Conservation (phyloP, 2,329 filamentous ascomycete species). For the Paecilomyces dactylethromorphus region DNA sequence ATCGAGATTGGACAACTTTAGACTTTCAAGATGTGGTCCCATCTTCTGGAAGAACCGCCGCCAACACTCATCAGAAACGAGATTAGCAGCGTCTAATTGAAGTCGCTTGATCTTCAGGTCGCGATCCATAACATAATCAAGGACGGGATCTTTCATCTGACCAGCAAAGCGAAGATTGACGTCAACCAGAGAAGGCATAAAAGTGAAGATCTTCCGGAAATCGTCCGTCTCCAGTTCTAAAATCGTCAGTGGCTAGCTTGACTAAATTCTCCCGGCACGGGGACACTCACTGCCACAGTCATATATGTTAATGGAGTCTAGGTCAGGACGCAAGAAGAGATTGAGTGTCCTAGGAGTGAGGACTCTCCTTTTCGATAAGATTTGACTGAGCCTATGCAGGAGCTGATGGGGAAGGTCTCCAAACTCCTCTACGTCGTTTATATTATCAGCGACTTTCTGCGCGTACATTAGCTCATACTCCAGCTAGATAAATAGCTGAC, state of each 20-base stretch:
- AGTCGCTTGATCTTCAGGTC: conserved; percentile 63
- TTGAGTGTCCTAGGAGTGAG: conserved; percentile 43
- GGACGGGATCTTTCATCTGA: conserved; percentile 78
- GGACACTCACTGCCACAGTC: conserved; percentile 50
- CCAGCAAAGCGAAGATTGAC: conserved; percentile 79
- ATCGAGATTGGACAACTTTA: conserved; percentile 81
- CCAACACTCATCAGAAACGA: conserved; percentile 74
- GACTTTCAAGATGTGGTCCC: conserved; percentile 56
- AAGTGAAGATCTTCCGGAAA: conserved; percentile 72
- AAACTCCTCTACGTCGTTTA: conserved; percentile 58
- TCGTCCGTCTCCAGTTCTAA: conserved; percentile 65
- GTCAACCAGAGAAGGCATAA: conserved; percentile 60
- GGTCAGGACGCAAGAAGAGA: conserved; percentile 45
- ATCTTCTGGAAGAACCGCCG: conserved; percentile 59
- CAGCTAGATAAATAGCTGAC: neutral
- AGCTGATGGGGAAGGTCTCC: conserved; percentile 55
- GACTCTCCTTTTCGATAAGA: conserved; percentile 57
- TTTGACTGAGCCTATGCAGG: conserved; percentile 54
- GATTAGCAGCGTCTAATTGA: conserved; percentile 76
- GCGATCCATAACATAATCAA: conserved; percentile 73
- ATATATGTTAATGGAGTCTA: conserved; percentile 52
- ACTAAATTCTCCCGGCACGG: neutral
- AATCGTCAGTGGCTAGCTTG: conserved; percentile 14
- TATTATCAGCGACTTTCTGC: conserved; percentile 55
- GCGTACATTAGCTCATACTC: conserved; percentile 10